phyloP scores from a whole-genome alignment of 139 green algal species.

The Closterium sp. region DNA sequence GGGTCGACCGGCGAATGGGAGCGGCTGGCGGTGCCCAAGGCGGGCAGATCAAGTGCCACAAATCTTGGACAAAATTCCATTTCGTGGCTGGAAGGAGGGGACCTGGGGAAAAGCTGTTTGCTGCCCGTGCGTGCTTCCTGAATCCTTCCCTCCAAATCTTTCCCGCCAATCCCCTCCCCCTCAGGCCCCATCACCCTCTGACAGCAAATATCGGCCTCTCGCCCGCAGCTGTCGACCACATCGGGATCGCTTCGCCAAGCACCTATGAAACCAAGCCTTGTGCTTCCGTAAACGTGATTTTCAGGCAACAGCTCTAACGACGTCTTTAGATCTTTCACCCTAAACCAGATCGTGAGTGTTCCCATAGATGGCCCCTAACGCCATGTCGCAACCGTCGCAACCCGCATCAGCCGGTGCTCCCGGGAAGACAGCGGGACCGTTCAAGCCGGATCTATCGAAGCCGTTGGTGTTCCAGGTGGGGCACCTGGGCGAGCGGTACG shows the following conservation, averaged over 20 bases:
- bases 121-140: neutral
- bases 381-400: neutral
- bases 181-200: neutral
- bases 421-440: neutral
- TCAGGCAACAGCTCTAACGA: too few relatives aligned
- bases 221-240: too few relatives aligned
- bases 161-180: neutral
- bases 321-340: neutral
- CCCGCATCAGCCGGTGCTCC: neutral
- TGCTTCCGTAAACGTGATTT: too few relatives aligned
- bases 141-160: neutral
- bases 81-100: too few relatives aligned
- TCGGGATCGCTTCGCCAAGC: neutral
- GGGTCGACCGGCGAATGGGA: neutral
- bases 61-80: neutral
- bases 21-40: neutral
- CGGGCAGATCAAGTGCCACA: neutral
- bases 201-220: neutral
- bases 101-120: too few relatives aligned
- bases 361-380: neutral
- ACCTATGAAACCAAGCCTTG: neutral
- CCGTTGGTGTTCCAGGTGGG: constrained; percentile 61
- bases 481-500: constrained; percentile 66
- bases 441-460: constrained; percentile 42
- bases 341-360: neutral